These are phyloP conservation scores for Talaromyces adpressus DNA, from an alignment of 495 filamentous ascomycete species.

Conservation along the genomic window DNA sequence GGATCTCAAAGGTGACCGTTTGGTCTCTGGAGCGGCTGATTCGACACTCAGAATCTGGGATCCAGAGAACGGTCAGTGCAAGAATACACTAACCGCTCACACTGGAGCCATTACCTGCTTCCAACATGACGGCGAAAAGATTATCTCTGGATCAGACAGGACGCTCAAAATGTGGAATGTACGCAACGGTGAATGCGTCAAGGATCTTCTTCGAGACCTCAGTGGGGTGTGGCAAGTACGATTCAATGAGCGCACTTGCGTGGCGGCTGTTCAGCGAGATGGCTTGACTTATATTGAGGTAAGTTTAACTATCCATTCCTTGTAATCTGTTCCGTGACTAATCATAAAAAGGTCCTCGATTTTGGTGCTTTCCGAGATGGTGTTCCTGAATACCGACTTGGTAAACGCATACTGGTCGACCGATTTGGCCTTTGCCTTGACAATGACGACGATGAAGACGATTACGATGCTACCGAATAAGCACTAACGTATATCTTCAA, in stretches of 20 bases:
- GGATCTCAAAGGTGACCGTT: conserved; percentile 76
- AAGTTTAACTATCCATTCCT: conserved; percentile 21
- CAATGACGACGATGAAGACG: conserved; percentile 29
- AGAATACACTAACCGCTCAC: conserved; percentile 81
- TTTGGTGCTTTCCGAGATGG: conserved; percentile 88
- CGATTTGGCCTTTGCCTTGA: conserved; percentile 38
- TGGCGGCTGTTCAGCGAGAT: conserved; percentile 92
- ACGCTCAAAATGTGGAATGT: conserved; percentile 99
- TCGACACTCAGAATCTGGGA: conserved; percentile 97
- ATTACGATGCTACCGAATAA: conserved; percentile 29
- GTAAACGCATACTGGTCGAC: conserved; percentile 75
- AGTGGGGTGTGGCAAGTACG: conserved; percentile 98
- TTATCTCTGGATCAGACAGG: conserved; percentile 91
- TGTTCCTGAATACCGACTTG: conserved; percentile 64
- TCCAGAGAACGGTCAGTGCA: conserved; percentile 86
- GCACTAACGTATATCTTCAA: not conserved
- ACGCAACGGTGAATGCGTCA: conserved; percentile 80
- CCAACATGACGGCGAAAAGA: conserved; percentile 94
- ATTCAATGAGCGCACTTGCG: conserved; percentile 92
- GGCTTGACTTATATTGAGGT: conserved; percentile 95
- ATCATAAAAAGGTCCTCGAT: conserved; percentile 60
- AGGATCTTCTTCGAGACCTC: conserved; percentile 92
- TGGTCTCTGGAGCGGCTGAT: conserved; percentile 94
- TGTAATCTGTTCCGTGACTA: conserved; percentile 11
- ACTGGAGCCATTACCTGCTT: conserved; percentile 98